Evolutionary conservation across 441 rosid species (phyloP).

Genomic region (Manihot esculenta): DNA sequence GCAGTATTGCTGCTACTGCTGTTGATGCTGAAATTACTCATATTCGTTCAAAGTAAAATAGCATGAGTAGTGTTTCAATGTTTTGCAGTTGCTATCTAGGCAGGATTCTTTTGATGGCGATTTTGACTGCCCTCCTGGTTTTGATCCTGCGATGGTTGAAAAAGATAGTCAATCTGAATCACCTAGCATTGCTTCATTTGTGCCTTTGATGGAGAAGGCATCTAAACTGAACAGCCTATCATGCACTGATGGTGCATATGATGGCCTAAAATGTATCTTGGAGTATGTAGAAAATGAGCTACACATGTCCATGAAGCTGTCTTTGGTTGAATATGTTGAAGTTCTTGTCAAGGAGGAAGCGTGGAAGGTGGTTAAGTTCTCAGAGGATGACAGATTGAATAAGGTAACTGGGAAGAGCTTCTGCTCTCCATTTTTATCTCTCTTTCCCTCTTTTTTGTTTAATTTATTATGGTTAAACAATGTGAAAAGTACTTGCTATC

Average conservation of each 20-base stretch:
- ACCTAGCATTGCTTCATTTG: conserved; percentile 23
- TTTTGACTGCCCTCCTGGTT: conserved; percentile 47
- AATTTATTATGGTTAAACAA: background rate
- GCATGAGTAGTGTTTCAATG: conserved; percentile 29
- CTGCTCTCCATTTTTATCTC: background rate
- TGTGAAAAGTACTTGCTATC: background rate
- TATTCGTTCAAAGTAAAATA: conserved; percentile 10
- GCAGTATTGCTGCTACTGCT: background rate
- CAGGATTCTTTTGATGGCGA: conserved; percentile 36
- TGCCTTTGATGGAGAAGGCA: conserved; percentile 25
- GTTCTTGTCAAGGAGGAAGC: conserved; percentile 56
- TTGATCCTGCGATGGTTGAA: conserved; percentile 34
- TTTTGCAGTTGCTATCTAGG: conserved; percentile 40
- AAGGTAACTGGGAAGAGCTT: conserved; percentile 38
- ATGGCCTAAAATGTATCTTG: conserved; percentile 39
- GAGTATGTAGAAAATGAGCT: conserved; percentile 66
- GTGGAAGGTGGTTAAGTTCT: conserved; percentile 32
- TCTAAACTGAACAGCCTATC: conserved; percentile 29
- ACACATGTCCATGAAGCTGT: conserved; percentile 47
- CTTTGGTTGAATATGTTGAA: conserved; percentile 47
- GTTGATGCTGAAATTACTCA: background rate
- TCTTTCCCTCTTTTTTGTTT: background rate
- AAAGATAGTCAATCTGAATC: conserved; percentile 28
- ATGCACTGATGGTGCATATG: conserved; percentile 23
- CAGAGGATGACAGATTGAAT: conserved; percentile 31